phyloP scores from a whole-genome alignment of 164 flowering plant genomes.

The Aristolochia contorta region DNA sequence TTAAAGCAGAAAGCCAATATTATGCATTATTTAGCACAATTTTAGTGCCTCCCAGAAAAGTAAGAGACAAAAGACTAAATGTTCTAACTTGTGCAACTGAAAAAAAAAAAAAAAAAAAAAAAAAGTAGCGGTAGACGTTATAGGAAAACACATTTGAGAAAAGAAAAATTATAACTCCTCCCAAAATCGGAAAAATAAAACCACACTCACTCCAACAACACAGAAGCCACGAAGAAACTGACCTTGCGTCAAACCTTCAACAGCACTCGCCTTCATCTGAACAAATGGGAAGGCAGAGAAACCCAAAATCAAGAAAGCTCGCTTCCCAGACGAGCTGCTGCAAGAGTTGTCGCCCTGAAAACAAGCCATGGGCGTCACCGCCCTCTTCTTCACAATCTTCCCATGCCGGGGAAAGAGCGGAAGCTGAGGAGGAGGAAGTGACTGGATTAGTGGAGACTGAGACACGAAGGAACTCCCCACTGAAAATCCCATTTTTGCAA shows the following conservation, averaged over 20 bases:
- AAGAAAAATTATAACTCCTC: not conserved
- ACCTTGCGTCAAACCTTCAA: conserved; percentile 30
- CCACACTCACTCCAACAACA: not conserved
- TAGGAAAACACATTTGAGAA: too few species aligned
- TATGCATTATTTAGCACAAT: too few species aligned
- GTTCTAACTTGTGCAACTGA: too few species aligned
- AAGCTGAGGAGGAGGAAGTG: conserved; percentile 13
- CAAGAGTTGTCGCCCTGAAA: conserved; percentile 15
- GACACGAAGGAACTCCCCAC: conserved; percentile 20
- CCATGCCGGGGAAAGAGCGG: conserved; percentile 10
- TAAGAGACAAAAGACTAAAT: too few species aligned
- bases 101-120: too few species aligned
- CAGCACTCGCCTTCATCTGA: conserved; percentile 37
- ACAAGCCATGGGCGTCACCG: conserved; percentile 23
- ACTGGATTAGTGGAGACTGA: conserved; percentile 15
- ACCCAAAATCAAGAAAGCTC: conserved; percentile 52
- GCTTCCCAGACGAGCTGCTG: conserved; percentile 27
- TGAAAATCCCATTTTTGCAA: not conserved
- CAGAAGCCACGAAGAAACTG: conserved; percentile 9
- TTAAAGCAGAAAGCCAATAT: too few species aligned
- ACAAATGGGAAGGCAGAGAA: conserved; percentile 51
- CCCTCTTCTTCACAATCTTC: conserved; percentile 20
- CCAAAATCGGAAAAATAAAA: not conserved
- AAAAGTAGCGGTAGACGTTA: too few species aligned
- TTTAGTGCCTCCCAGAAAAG: too few species aligned